Percentiles rank a stretch among this genome's conserved stretches.
These are phyloP conservation scores for Pontederia paniculata DNA, from an alignment of 176 grass and related monocot genomes.

Conservation along the genomic window DNA sequence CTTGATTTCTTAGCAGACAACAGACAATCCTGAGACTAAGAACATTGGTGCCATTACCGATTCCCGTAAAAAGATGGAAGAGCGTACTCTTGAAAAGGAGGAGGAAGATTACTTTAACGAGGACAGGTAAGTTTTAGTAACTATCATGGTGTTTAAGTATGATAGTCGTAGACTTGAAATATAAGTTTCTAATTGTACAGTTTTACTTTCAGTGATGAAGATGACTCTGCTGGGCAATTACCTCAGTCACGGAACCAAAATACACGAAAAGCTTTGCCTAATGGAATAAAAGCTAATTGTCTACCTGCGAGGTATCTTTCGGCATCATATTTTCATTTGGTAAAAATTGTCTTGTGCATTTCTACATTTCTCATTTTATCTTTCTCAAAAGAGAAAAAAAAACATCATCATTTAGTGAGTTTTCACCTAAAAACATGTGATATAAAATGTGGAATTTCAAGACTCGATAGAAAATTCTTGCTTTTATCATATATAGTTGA, in stretches of 20 bases:
- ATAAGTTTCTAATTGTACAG: conserved; percentile 11
- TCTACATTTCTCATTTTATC: too few relatives aligned
- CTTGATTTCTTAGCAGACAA: conserved; percentile 34
- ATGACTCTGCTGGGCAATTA: conserved; percentile 34
- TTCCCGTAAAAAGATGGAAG: conserved; percentile 41
- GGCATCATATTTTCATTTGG: neutral
- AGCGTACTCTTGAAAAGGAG: conserved; percentile 45
- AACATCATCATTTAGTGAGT: too few relatives aligned
- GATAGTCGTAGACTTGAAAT: conserved; percentile 10
- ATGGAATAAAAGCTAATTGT: conserved; percentile 47
- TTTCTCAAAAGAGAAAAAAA: too few relatives aligned
- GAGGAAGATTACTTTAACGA: conserved; percentile 66
- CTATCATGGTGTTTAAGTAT: conserved; percentile 12
- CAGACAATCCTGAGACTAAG: conserved; percentile 26
- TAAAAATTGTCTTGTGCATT: neutral
- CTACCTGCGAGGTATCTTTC: conserved; percentile 36
- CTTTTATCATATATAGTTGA: conserved; percentile 10
- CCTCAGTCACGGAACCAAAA: conserved; percentile 28
- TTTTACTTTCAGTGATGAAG: conserved; percentile 41
- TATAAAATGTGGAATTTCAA: too few relatives aligned
- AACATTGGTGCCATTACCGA: conserved; percentile 28
- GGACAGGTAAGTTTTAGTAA: conserved; percentile 38
- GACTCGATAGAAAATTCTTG: neutral
- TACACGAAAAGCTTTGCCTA: conserved; percentile 30
- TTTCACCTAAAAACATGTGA: too few relatives aligned